A percentile compares a stretch with the other conserved stretches of the same genome.
Conservation (phyloP, 2,329 filamentous ascomycete genomes). For the Coniochaeta prunicola region DNA sequence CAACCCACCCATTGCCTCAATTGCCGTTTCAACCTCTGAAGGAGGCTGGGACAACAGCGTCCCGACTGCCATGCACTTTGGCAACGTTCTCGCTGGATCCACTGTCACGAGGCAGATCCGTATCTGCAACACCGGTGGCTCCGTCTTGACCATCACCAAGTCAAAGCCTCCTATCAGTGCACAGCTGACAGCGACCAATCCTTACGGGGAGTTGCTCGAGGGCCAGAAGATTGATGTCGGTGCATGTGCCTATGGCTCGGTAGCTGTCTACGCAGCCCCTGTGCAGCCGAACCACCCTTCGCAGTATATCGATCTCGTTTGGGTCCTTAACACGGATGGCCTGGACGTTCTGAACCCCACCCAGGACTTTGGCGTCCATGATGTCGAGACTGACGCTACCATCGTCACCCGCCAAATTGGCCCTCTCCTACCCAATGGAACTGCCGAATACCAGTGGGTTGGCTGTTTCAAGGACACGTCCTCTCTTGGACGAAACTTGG, state of each 20-base stretch:
- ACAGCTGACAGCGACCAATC: slow-evolving; percentile 24
- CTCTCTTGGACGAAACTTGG: slow-evolving; percentile 21
- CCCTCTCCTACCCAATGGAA: slow-evolving; percentile 23
- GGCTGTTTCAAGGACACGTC: slow-evolving; percentile 30
- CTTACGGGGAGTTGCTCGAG: slow-evolving; percentile 23
- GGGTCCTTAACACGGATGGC: slow-evolving; percentile 34
- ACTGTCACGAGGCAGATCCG: slow-evolving; percentile 21
- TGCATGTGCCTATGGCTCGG: slow-evolving; percentile 20
- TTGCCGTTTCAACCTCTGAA: slow-evolving; percentile 24
- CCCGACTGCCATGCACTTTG: slow-evolving; percentile 21
- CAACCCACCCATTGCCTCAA: slow-evolving; percentile 23
- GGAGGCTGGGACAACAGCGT: slow-evolving; percentile 20
- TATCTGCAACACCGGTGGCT: slow-evolving; percentile 29
- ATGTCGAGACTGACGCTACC: slow-evolving; percentile 23
- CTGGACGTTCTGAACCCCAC: slow-evolving; percentile 14
- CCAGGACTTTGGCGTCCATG: slow-evolving; percentile 26
- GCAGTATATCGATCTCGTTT: slow-evolving; percentile 20
- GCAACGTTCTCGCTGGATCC: slow-evolving; percentile 21
- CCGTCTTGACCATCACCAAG: slow-evolving; percentile 26
- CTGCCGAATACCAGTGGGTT: slow-evolving; percentile 23
- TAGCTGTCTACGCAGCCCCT: slow-evolving; percentile 21
- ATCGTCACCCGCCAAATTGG: slow-evolving; percentile 26
- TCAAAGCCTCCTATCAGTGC: slow-evolving; percentile 25
- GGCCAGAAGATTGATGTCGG: slow-evolving; percentile 23
- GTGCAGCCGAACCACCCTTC: slow-evolving; percentile 21